Conservation (phyloP, 495 filamentous ascomycete species). For the Aspergillus steynii region DNA sequence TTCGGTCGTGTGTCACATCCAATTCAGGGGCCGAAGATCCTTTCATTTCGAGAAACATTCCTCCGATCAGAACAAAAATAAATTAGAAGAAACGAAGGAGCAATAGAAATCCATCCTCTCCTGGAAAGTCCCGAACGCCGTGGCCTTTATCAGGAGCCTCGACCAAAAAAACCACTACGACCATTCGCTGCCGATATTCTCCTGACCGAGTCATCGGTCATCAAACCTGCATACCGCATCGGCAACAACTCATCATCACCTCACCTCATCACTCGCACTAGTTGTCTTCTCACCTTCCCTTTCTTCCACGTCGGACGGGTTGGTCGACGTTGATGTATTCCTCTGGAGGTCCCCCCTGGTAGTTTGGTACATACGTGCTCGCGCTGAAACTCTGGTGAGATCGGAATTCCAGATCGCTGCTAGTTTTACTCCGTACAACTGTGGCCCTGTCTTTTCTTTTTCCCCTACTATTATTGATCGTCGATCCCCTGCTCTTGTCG, state of each 20-base stretch:
- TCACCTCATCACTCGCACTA: not conserved
- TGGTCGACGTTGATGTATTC: not conserved
- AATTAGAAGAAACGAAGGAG: slow-evolving; percentile 1
- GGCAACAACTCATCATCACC: not conserved
- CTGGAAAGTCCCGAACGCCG: not conserved
- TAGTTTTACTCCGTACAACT: slow-evolving; percentile 15
- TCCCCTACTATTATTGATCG: slow-evolving; percentile 15
- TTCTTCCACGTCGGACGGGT: not conserved
- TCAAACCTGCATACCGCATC: not conserved
- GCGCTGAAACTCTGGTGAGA: slow-evolving; percentile 8
- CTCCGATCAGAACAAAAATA: slow-evolving; percentile 1
- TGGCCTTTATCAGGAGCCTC: too few species aligned
- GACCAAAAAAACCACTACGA: not conserved
- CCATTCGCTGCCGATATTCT: not conserved
- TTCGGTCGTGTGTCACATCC: slow-evolving; percentile 16
- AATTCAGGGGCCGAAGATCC: slow-evolving; percentile 8
- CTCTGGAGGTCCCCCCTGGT: not conserved
- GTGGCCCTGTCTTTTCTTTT: not conserved
- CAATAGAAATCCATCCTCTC: not conserved
- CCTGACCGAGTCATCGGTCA: not conserved
- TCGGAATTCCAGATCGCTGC: slow-evolving; percentile 18
- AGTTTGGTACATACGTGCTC: too few species aligned
- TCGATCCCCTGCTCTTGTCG: slow-evolving; percentile 15
- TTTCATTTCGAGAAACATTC: slow-evolving; percentile 3
- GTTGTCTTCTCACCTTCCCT: not conserved